Conservation (phyloP, 2,329 filamentous ascomycete species). For the Alternaria ethzedia region DNA sequence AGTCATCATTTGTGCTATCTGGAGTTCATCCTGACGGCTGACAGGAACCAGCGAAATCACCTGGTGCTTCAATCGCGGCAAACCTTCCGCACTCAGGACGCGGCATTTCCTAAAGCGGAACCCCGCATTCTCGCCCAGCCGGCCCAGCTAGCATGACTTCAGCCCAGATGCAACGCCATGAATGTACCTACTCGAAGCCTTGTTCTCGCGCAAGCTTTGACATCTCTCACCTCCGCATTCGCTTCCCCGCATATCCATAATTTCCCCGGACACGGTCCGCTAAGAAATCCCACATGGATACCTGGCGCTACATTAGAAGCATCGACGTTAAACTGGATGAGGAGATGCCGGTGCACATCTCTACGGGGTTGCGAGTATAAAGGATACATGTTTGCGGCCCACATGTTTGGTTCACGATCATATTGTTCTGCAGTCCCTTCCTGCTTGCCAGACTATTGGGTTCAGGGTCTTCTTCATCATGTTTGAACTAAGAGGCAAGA, state of each 20-base stretch:
- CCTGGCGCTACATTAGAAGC: neutral
- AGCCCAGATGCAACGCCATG: neutral
- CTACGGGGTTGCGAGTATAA: constrained; percentile 1
- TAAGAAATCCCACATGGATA: neutral
- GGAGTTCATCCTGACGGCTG: neutral
- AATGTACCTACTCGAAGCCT: neutral
- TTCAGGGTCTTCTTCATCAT: constrained; percentile 4
- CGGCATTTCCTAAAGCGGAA: constrained; percentile 15
- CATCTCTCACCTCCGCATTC: constrained; percentile 7
- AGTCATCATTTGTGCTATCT: neutral
- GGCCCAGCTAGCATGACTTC: constrained; percentile 5
- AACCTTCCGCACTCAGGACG: neutral
- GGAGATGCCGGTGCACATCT: constrained; percentile 12
- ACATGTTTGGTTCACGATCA: neutral
- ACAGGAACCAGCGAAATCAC: neutral
- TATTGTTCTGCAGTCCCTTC: neutral
- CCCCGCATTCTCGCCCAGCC: constrained; percentile 11
- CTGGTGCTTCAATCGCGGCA: neutral
- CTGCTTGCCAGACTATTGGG: neutral
- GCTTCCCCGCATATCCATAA: constrained; percentile 16
- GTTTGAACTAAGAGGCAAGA: constrained; percentile 19
- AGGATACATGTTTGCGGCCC: neutral
- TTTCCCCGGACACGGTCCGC: constrained; percentile 11
- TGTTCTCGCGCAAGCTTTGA: neutral
- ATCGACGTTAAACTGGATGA: constrained; percentile 6